Conservation (phyloP, 257 asterid species). For the Mentha longifolia region DNA sequence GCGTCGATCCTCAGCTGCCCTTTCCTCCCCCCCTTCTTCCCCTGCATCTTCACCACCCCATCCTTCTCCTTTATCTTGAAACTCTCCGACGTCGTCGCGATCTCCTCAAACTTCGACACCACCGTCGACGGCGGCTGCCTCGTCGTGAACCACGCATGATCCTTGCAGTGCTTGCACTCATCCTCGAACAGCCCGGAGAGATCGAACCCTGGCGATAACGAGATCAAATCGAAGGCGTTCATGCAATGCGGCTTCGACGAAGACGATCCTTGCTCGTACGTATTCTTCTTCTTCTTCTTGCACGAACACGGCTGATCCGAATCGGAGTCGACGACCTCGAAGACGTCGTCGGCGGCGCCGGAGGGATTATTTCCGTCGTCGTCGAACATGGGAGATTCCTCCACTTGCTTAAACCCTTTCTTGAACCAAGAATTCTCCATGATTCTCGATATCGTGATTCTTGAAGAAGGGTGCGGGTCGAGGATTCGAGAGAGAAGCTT, state of each 20-base stretch:
- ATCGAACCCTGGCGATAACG: conserved; percentile 73
- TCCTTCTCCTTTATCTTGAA: conserved; percentile 66
- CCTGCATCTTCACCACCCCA: conserved; percentile 69
- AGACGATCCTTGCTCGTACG: not conserved
- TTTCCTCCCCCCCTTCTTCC: conserved; percentile 66
- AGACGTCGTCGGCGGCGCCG: not conserved
- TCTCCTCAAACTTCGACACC: conserved; percentile 70
- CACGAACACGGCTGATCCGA: conserved; percentile 37
- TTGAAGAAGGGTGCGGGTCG: conserved; percentile 67
- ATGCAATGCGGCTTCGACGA: conserved; percentile 45
- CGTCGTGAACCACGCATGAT: conserved; percentile 68
- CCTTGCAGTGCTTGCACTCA: conserved; percentile 30
- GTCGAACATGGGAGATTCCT: conserved; percentile 29
- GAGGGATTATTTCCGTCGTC: not conserved
- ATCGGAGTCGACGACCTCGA: conserved; percentile 46
- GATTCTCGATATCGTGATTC: conserved; percentile 57
- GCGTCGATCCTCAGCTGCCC: conserved; percentile 77
- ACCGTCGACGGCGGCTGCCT: conserved; percentile 55
- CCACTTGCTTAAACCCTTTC: conserved; percentile 61
- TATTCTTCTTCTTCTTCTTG: conserved; percentile 10
- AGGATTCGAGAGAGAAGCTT: conserved; percentile 72
- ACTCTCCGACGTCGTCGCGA: conserved; percentile 63
- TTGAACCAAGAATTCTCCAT: conserved; percentile 84
- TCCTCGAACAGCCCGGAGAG: conserved; percentile 76
- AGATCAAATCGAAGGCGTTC: conserved; percentile 89